Base-by-base conservation (phyloP, 805 yeast genomes). In the Nakazawaea ambrosiae region DNA sequence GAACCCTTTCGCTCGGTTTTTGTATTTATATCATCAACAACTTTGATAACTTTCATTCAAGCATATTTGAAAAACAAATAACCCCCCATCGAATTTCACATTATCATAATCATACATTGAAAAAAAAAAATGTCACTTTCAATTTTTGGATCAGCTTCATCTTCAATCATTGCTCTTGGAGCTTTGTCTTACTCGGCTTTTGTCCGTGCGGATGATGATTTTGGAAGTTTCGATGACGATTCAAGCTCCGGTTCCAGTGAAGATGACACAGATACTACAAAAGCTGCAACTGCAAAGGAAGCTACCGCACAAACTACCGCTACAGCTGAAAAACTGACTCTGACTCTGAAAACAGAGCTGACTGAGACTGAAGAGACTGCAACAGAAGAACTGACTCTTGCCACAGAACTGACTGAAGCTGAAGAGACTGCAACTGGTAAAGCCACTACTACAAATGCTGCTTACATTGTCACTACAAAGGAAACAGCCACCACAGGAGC, bases 61-160 rank as follows among this genome's bases (percentile, higher is more conserved):
- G n/a, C n/a, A n/a, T n/a, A n/a, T n/a, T n/a, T n/a, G n/a, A n/a
- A n/a, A n/a, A n/a, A n/a, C n/a, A n/a, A n/a, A n/a, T n/a, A n/a
- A n/a, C n/a, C n/a, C n/a, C n/a, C n/a, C n/a, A n/a, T n/a, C n/a
- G n/a, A n/a, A n/a, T n/a, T n/a, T n/a, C n/a, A n/a, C n/a, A n/a
- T n/a, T n/a, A n/a, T n/a, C n/a, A n/a, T n/a, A n/a, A n/a, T n/a
- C n/a, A n/a, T n/a, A n/a, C n/a, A n/a, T n/a, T n/a, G n/a, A n/a
- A n/a, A n/a, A n/a, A n/a, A n/a, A n/a, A 34, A 3, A 26, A 39
- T 39, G 42, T 39, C 42, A 26, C 28, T 39, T 31, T 31, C 42
- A 39, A 8, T 34, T 9, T 24, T 34, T 14, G 36, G 39, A 20
- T 34, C 42, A n/a, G 23, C 37, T 17, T 30, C 42, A 12, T 34